Evolutionary conservation across 2,329 filamentous ascomycete species (phyloP).

Genomic region (Falciphora oryzae): DNA sequence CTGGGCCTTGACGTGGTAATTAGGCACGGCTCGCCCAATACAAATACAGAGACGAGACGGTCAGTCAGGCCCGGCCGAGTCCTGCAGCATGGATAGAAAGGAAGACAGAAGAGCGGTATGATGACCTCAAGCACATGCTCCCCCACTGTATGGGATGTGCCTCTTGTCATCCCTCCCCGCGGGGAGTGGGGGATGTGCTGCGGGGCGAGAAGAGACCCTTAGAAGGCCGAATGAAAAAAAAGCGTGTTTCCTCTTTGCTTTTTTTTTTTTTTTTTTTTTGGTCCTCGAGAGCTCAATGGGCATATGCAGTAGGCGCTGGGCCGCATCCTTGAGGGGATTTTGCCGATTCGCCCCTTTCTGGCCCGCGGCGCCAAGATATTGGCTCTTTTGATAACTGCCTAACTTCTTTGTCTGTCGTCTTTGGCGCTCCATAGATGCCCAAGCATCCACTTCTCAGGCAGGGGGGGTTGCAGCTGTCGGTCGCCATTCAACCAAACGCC

Average conservation of each 20-base stretch:
- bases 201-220: too few species aligned
- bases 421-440: neutral
- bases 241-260: too few species aligned
- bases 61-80: too few species aligned
- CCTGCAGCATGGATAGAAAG: neutral
- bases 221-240: too few species aligned
- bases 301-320: too few species aligned
- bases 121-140: neutral
- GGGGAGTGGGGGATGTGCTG: too few species aligned
- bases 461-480: neutral
- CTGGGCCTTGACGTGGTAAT: too few species aligned
- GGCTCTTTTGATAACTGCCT: conserved; percentile 1
- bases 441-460: neutral
- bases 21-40: neutral
- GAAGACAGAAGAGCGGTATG: too few species aligned
- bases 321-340: neutral
- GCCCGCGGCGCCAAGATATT: neutral
- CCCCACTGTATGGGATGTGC: neutral
- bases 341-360: neutral
- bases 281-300: neutral
- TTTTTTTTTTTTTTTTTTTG: too few species aligned
- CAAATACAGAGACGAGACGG: neutral
- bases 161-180: neutral
- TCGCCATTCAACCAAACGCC: too few species aligned
- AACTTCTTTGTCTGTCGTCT: neutral